Percentiles rank a stretch among this genome's conserved stretches.
Conservation (phyloP, 768 basidiomycete genomes). For the Tylopilus sp. region DNA sequence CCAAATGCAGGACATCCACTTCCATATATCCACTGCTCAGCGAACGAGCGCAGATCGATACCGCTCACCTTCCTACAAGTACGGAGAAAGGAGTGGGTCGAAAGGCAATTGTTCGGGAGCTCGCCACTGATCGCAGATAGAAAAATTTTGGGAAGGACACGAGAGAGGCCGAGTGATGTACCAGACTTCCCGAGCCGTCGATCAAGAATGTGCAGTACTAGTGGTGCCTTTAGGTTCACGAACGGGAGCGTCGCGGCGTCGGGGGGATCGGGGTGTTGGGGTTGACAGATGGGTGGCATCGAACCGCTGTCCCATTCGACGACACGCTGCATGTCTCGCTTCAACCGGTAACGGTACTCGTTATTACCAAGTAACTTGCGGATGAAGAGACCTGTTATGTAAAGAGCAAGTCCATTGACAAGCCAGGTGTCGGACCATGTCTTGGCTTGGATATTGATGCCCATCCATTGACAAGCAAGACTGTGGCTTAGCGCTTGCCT, state of each 20-base stretch:
- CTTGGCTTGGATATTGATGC: slow-evolving; percentile 93
- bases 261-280: slow-evolving; percentile 80
- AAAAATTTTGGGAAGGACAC: slow-evolving; percentile 93
- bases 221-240: slow-evolving; percentile 90
- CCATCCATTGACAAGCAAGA: slow-evolving; percentile 94
- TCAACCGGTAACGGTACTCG: slow-evolving; percentile 92
- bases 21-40: slow-evolving; percentile 99
- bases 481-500: slow-evolving; percentile 84
- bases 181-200: slow-evolving; percentile 92
- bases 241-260: slow-evolving; percentile 78
- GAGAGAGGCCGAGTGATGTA: slow-evolving; percentile 89
- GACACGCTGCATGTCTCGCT: slow-evolving; percentile 95
- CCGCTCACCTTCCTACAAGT: slow-evolving; percentile 93
- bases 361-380: slow-evolving; percentile 90
- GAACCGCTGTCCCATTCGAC: slow-evolving; percentile 82
- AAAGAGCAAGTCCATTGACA: slow-evolving; percentile 89
- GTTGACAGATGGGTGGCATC: slow-evolving; percentile 93
- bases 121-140: slow-evolving; percentile 92
- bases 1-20: slow-evolving; percentile 92
- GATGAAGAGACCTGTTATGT: slow-evolving; percentile 86
- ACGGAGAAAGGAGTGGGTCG: slow-evolving; percentile 86
- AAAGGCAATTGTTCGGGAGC: slow-evolving; percentile 77
- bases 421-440: slow-evolving; percentile 95
- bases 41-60: slow-evolving; percentile 84
- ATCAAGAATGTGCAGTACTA: slow-evolving; percentile 96